A percentile compares a stretch with the other conserved stretches of the same genome.
Evolutionary conservation across 768 basidiomycete genomes (phyloP).

Genomic region (Erythrobasidium yunnanense): DNA sequence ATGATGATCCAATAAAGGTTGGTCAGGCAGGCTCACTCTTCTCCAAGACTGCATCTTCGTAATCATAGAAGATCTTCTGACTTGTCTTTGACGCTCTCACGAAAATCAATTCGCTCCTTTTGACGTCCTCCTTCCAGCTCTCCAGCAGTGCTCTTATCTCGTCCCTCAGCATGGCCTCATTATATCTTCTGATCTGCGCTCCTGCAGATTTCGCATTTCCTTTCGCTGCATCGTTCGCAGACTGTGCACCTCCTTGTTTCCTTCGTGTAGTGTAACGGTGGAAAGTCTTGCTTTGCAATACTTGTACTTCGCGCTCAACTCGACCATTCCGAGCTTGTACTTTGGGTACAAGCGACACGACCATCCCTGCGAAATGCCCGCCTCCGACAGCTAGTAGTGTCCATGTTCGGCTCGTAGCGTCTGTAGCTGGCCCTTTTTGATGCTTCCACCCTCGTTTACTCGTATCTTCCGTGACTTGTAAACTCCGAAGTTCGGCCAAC

Average conservation of each 20-base stretch:
- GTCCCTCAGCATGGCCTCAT: slow-evolving; percentile 79
- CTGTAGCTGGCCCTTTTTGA: slow-evolving; percentile 30
- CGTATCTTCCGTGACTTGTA: slow-evolving; percentile 50
- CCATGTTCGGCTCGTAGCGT: slow-evolving; percentile 53
- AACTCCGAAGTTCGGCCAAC: slow-evolving; percentile 53
- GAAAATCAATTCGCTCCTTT: slow-evolving; percentile 78
- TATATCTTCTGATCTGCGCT: slow-evolving; percentile 82
- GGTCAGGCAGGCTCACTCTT: slow-evolving; percentile 53
- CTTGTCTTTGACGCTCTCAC: slow-evolving; percentile 81
- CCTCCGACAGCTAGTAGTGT: slow-evolving; percentile 94
- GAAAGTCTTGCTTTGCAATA: slow-evolving; percentile 85
- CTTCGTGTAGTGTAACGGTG: slow-evolving; percentile 95
- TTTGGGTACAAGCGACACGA: slow-evolving; percentile 46
- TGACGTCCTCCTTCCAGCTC: slow-evolving; percentile 80
- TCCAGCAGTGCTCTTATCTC: slow-evolving; percentile 74
- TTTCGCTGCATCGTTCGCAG: slow-evolving; percentile 81
- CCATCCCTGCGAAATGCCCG: slow-evolving; percentile 91
- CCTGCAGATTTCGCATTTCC: slow-evolving; percentile 88
- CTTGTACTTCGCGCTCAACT: slow-evolving; percentile 65
- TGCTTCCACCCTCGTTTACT: slow-evolving; percentile 29
- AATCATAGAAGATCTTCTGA: slow-evolving; percentile 77
- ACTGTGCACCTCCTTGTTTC: slow-evolving; percentile 94
- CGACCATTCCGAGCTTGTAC: slow-evolving; percentile 46
- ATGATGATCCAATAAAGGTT: no score
- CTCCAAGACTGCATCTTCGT: slow-evolving; percentile 62